Conservation (phyloP, 1,284 basidiomycete species). For the Rhizoctonia solani region DNA sequence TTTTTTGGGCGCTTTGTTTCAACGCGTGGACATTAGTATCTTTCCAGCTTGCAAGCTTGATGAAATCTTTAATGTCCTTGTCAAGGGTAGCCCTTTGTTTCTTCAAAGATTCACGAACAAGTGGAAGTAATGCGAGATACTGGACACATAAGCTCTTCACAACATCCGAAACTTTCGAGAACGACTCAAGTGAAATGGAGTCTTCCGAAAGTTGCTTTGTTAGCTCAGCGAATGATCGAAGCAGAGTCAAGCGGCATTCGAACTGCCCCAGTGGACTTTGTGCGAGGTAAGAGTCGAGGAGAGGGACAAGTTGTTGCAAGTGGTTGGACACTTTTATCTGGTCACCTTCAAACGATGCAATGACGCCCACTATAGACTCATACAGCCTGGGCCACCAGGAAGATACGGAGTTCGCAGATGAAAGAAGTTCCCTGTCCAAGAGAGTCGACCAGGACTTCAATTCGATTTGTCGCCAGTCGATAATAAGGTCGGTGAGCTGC, state of each 20-base stretch:
- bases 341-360: slow-evolving; percentile 44
- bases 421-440: slow-evolving; percentile 69
- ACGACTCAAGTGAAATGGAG: slow-evolving; percentile 45
- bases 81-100: slow-evolving; percentile 70
- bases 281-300: slow-evolving; percentile 82
- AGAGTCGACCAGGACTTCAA: slow-evolving; percentile 85
- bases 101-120: slow-evolving; percentile 58
- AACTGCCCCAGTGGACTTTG: slow-evolving; percentile 87
- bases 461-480: slow-evolving; percentile 91
- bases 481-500: slow-evolving; percentile 72
- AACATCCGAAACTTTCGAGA: slow-evolving; percentile 59
- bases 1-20: slow-evolving; percentile 87
- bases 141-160: slow-evolving; percentile 69
- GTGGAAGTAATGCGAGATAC: slow-evolving; percentile 65
- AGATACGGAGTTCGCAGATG: slow-evolving; percentile 65
- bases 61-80: slow-evolving; percentile 80
- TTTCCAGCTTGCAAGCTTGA: slow-evolving; percentile 98
- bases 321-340: slow-evolving; percentile 52
- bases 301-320: slow-evolving; percentile 69
- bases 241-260: slow-evolving; percentile 66
- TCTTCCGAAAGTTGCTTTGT: neutral
- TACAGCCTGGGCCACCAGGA: slow-evolving; percentile 95
- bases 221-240: slow-evolving; percentile 65
- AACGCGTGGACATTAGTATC: slow-evolving; percentile 96
- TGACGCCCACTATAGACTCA: slow-evolving; percentile 65